Evolutionary conservation across 768 basidiomycete genomes (phyloP), one percentile per base, ranked within the genome.

Genomic region (Lactarius akahatsu): DNA sequence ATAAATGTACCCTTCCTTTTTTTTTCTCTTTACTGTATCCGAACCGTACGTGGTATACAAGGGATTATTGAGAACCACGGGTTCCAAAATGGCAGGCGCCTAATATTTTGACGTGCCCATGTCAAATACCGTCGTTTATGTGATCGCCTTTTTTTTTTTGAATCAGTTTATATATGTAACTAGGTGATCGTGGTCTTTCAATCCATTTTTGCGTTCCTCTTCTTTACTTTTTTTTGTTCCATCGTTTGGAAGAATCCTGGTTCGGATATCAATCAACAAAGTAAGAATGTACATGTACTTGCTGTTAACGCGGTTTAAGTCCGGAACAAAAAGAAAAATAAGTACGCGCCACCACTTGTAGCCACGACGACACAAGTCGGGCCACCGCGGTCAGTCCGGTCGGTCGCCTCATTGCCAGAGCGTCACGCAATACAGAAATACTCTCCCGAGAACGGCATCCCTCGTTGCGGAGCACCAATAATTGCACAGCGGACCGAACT

Each of bases 61-160:
- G 16, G 15, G 16, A 41, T 4, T 41, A 18, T 41, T 41, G 41
- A 41, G 41, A 41, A 41, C 41, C 41, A 13, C 50, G 23, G 32
- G 50, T 52, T 52, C 16, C 50, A 52, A 52, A 26, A 26, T 13
- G 13, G 47, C 45, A 52, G 26, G 50, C 26, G 26, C 50, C 13
- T 52, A 52, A 26, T 13, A 13, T 52, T 50, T 52, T 52, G 26
- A 52, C 11, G 5, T 52, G 50, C 23, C 13, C 11, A 26, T 15
- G 26, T 52, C 50, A n/a, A 26, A 52, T 26, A 52, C 26, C n/a
- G 50, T 52, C 50, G 50, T 47, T 47, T 47, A 47, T 47, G 45
- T 28, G 41, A 30, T 26, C 54, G 54, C 55, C 26, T n/a, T 20
- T 40, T 7, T 23, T 6, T 3, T 20, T n/a, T 45, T 20, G 45